Percentiles rank a stretch among this genome's conserved stretches.
phyloP scores from a whole-genome alignment of 768 basidiomycete genomes.

The Coprinopsis marcescibilis region DNA sequence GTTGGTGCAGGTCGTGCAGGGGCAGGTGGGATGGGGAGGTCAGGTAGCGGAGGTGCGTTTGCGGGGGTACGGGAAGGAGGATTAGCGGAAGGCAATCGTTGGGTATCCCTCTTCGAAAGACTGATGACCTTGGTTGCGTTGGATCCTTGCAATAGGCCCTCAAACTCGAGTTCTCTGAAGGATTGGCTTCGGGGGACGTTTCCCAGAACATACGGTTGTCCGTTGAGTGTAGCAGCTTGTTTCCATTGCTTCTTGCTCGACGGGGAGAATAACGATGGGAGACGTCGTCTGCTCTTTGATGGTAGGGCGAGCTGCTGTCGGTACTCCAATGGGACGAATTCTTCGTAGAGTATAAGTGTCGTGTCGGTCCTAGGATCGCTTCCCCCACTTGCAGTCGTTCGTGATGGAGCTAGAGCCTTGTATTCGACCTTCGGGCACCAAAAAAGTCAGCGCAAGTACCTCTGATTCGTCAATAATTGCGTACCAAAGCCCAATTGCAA shows the following conservation, averaged over 20 bases:
- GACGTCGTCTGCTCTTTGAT: constrained; percentile 45
- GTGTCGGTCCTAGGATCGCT: constrained; percentile 68
- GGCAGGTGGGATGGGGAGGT: constrained; percentile 17
- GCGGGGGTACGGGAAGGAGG: constrained; percentile 14
- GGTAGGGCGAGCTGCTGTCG: constrained; percentile 65
- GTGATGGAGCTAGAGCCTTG: constrained; percentile 59
- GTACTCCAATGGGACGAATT: constrained; percentile 88
- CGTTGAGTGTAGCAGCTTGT: constrained; percentile 75
- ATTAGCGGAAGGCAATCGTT: constrained; percentile 1
- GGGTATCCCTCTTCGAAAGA: constrained; percentile 22
- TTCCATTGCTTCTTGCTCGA: constrained; percentile 65
- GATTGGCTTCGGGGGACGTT: constrained; percentile 48
- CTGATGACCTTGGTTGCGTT: constrained; percentile 41
- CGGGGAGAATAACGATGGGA: constrained; percentile 64
- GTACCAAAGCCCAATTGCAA: constrained; percentile 89
- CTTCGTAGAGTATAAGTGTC: constrained; percentile 82
- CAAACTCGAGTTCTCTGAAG: constrained; percentile 72
- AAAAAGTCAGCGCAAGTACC: neutral
- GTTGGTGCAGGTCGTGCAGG: constrained; percentile 10
- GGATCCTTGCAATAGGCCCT: constrained; percentile 60
- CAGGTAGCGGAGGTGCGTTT: constrained; percentile 14
- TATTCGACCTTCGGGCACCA: constrained; percentile 63
- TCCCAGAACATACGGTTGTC: constrained; percentile 65
- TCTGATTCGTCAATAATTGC: constrained; percentile 18
- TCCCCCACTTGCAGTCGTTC: constrained; percentile 28